Evolutionary conservation across 768 basidiomycete species (phyloP), one percentile per base, ranked within the genome.

Genomic region (Boletellus emodensis): DNA sequence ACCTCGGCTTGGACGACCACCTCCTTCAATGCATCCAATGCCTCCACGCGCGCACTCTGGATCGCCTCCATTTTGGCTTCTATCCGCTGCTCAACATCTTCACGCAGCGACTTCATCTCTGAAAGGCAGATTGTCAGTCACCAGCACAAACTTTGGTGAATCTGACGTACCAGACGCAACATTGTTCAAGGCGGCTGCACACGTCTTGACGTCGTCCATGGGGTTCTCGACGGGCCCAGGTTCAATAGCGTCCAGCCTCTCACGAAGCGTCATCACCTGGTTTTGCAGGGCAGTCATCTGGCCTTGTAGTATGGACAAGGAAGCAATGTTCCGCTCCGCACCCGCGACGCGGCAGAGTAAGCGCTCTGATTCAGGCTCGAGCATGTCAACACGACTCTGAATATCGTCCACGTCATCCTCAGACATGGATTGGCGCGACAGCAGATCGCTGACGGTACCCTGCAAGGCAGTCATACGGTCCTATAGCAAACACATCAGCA

Each of bases 51-150:
- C 13, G 71, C 75, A 12, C 62, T 63, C 49, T 71, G 68, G 11
- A 84, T 67, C 4, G 68, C 70, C 10, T 74, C 71, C 39, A 81
- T 64, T 55, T 78, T 77, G 18, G 65, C 66, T 33, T 68, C 68
- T 64, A 83, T 74, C 49, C 79, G 75, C 44, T 66, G 67, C 47
- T 75, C 71, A 5, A 73, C 68, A 36, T 65, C 72, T 41, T 75
- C 71, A 3, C 71, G 72, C 37, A 81, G 62, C 7, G 48, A 52
- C 46, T 67, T 73, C 73, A 80, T 74, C 53, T 80, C 80, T 81
- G 54, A 30, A 11, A 18, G 7, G 20, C 11, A 22, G 14, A 30
- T 5, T 9, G 24, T 53, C 34, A 59, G 46, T 11, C 20, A 11
- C 48, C n/a, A n/a, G 35, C 11, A 10, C 8, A n/a, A 12, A n/a